Evolutionary conservation across 2,329 filamentous ascomycete genomes (phyloP).

Genomic region (Botrytis elliptica): DNA sequence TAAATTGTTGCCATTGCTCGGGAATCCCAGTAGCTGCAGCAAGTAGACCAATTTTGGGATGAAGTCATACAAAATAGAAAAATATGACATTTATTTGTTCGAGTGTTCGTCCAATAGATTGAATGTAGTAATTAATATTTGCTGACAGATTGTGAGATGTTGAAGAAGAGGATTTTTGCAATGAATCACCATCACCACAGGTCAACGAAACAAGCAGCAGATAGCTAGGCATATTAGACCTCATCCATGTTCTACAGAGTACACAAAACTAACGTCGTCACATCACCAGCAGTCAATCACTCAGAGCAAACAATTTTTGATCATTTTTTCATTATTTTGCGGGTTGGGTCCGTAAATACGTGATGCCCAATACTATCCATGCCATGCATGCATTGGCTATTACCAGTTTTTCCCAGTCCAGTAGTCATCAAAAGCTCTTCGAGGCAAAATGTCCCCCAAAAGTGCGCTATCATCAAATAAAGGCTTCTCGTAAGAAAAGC

Average conservation of each 20-base stretch:
- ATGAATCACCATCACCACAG: background rate
- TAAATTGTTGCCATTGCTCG: background rate
- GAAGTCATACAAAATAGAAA: background rate
- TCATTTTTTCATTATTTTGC: slow-evolving; percentile 18
- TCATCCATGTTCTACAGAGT: background rate
- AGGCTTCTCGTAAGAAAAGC: background rate
- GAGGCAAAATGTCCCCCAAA: background rate
- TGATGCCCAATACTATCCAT: slow-evolving; percentile 20
- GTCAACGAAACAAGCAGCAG: background rate
- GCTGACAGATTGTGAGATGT: background rate
- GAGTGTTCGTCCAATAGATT: background rate
- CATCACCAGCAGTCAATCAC: background rate
- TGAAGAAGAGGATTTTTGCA: background rate
- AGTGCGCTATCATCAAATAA: slow-evolving; percentile 13
- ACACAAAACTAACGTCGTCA: background rate
- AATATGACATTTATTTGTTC: background rate
- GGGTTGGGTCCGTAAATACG: slow-evolving; percentile 17
- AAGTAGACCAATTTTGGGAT: background rate
- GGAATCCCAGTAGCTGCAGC: background rate
- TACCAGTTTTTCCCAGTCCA: slow-evolving; percentile 5
- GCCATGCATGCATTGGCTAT: slow-evolving; percentile 12
- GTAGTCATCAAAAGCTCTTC: slow-evolving; percentile 5
- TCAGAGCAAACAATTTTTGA: background rate
- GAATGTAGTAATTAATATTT: background rate
- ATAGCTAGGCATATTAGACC: background rate